A percentile compares a stretch with the other conserved stretches of the same genome.
Evolutionary conservation across 2,329 filamentous ascomycete genomes (phyloP).

Genomic region (Daldinia sp.): DNA sequence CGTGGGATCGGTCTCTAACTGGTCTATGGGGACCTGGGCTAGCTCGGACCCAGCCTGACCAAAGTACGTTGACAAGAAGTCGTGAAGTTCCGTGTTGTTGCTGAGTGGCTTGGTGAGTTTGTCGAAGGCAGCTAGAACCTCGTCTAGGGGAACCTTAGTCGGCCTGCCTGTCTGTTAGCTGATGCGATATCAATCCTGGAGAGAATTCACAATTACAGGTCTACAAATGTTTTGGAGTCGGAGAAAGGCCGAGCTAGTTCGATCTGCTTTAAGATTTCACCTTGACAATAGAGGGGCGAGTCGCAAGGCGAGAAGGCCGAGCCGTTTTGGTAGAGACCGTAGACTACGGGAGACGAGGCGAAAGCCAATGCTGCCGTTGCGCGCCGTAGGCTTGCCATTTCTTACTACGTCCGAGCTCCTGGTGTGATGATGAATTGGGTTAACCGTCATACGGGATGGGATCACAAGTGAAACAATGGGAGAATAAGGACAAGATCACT

Average conservation of each 20-base stretch:
- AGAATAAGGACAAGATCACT: slow-evolving; percentile 7
- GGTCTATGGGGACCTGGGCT: slow-evolving; percentile 61
- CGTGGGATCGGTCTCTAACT: slow-evolving; percentile 67
- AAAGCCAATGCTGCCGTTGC: slow-evolving; percentile 38
- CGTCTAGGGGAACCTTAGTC: slow-evolving; percentile 67
- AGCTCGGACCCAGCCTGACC: slow-evolving; percentile 73
- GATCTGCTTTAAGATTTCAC: slow-evolving; percentile 71
- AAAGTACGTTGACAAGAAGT: slow-evolving; percentile 74
- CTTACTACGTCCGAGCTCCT: not conserved
- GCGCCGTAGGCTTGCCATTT: slow-evolving; percentile 28
- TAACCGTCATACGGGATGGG: not conserved
- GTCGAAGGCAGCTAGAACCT: slow-evolving; percentile 72
- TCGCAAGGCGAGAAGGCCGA: slow-evolving; percentile 73
- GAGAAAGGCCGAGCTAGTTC: slow-evolving; percentile 72
- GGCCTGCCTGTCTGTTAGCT: slow-evolving; percentile 58
- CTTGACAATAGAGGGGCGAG: slow-evolving; percentile 75
- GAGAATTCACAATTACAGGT: slow-evolving; percentile 64
- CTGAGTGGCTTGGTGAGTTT: slow-evolving; percentile 69
- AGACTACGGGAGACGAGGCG: slow-evolving; percentile 44
- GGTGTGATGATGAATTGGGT: slow-evolving; percentile 1
- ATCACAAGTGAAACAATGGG: not conserved
- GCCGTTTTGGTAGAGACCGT: slow-evolving; percentile 70
- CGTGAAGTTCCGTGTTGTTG: slow-evolving; percentile 72
- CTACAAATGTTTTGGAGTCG: slow-evolving; percentile 79
- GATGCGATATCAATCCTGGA: not conserved